Evolutionary conservation across 805 yeast genomes (phyloP), one percentile per base, ranked within the genome.

Genomic region (Saccharomycopsis sp.): DNA sequence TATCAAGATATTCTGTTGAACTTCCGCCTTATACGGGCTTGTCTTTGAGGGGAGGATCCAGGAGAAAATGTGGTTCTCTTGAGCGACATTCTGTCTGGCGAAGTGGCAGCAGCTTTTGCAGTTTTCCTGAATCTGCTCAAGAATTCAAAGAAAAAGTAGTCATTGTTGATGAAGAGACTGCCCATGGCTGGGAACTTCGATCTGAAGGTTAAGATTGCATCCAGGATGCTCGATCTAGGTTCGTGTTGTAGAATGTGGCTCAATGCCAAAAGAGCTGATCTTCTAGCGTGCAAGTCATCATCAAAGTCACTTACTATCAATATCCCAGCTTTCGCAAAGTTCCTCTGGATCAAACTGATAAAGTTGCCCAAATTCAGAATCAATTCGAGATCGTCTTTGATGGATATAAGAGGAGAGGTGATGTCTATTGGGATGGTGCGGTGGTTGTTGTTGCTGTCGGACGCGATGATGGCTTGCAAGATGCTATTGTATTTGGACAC

Each of bases 81-180:
- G n/a, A n/a, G n/a, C n/a, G n/a, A n/a, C n/a, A n/a, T n/a, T n/a
- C n/a, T n/a, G n/a, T n/a, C n/a, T n/a, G n/a, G n/a, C n/a, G n/a
- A n/a, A n/a, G n/a, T n/a, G n/a, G n/a, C n/a, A n/a, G n/a, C n/a
- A n/a, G n/a, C n/a, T n/a, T n/a, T n/a, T n/a, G n/a, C n/a, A n/a
- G n/a, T n/a, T n/a, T n/a, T n/a, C n/a, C n/a, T n/a, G n/a, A n/a
- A n/a, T n/a, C n/a, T n/a, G n/a, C n/a, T n/a, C n/a, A n/a, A n/a
- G n/a, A n/a, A n/a, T n/a, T n/a, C n/a, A n/a, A n/a, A n/a, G 29
- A 33, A 39, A 34, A 39, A 39, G 25, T 34, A 32, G 6, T 15
- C 25, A 12, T 39, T 33, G 17, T 39, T 39, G n/a, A 39, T 7
- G 19, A 13, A 39, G 19, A 39, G n/a, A 15, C 27, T 22, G 16